Evolutionary conservation across 2,329 filamentous ascomycete species (phyloP), one percentile per base, ranked within the genome.

Genomic region (Alternaria alternata): DNA sequence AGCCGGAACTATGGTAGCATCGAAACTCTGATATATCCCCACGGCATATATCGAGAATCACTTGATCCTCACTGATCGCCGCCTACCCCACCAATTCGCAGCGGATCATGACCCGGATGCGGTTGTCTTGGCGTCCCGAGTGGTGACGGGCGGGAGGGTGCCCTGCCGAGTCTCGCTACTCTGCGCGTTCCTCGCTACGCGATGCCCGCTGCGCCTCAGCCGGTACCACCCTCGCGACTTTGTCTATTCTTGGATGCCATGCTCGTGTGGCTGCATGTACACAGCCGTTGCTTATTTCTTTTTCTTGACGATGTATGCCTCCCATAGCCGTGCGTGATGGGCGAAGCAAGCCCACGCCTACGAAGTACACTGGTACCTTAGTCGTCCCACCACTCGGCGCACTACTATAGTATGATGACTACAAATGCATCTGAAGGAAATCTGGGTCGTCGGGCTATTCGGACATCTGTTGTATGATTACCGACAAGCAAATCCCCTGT

Each of bases 361-460:
- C 32, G 12, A 16, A 16, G 32, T 36, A 36, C 14, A 12, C 11
- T 36, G 32, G 1, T 7, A 16, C 12, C 32, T 36, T 4, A 36
- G 14, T 12, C 12, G 12, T 12, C 12, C 12, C 14, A 36, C 14
- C 5, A 16, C 12, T 36, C 12, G 5, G 14, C 32, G 12, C 14
- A 14, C 32, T 22, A 16, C n/a, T n/a, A n/a, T n/a, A n/a, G n/a
- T n/a, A n/a, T 36, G 12, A 16, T 36, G 32, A 16, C 32, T 36
- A 36, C 12, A 14, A 0, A 22, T 22, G 20, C 7, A 5, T 14
- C 5, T 11, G 4, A 16, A 44, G 12, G n/a, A 8, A 11, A 14
- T n/a, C 9, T 2, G 42, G 22, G 4, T n/a, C 6, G 1, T 1
- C 3, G 14, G 2, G 1, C 0, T 4, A 4, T 26, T 14, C 12